Base-by-base conservation (phyloP, 768 basidiomycete genomes). In the Cystofilobasidium capitatum region DNA sequence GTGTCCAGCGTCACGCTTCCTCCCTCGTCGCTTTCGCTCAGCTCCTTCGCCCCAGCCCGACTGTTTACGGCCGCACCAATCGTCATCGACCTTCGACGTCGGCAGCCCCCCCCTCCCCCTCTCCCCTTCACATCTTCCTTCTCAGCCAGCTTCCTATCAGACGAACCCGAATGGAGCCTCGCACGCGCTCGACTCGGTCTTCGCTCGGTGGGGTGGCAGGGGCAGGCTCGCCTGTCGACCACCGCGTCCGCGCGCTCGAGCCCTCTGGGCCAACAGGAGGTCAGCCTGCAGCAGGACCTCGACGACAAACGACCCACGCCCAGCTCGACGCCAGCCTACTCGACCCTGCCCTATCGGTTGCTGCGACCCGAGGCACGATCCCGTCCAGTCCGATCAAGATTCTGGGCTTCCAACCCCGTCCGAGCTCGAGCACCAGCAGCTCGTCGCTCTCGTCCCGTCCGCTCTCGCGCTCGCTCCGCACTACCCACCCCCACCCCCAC, bases 131-230 rank as follows among this genome's bases (percentile, higher is more conserved):
- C n/a, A n/a, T n/a, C n/a, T n/a, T n/a, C n/a, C n/a, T n/a, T n/a
- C n/a, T n/a, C n/a, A n/a, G n/a, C n/a, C n/a, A n/a, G n/a, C n/a
- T n/a, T n/a, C n/a, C n/a, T n/a, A n/a, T n/a, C n/a, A n/a, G n/a
- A n/a, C n/a, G n/a, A n/a, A n/a, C n/a, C n/a, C n/a, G n/a, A n/a
- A 51, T 51, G 49, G 49, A 51, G 49, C 49, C 49, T 51, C 49
- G 49, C 49, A 51, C 22, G 49, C 49, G 49, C 10, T 51, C 49
- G 22, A 51, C 49, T 4, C 49, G 49, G 3, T 24, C 49, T 12
- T 51, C 49, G 17, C 49, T 51, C 49, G 49, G 49, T 29, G 24
- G 24, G 45, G 45, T 24, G 45, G 45, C 45, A 17, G 45, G 20
- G 9, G 45, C 45, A 17, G 45, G 8, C 12, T n/a, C 49, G n/a